Conservation (phyloP, 208 protist species). For the Wallacemonas sp. region DNA sequence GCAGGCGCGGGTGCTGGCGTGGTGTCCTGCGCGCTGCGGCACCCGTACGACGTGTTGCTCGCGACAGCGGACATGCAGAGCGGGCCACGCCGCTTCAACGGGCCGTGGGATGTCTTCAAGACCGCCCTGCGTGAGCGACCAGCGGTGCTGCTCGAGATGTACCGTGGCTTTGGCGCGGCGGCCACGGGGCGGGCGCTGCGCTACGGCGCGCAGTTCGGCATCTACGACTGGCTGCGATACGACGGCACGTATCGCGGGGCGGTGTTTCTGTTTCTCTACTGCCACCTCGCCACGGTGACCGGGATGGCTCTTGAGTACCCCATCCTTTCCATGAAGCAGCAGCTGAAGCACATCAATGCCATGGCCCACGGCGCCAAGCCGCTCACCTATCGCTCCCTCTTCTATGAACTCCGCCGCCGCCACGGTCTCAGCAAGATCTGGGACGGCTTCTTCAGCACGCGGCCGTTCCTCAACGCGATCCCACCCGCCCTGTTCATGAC, state of each 20-base stretch:
- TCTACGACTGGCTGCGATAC: constrained; percentile 79
- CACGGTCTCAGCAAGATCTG: constrained; percentile 81
- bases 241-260: constrained; percentile 67
- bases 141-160: constrained; percentile 51
- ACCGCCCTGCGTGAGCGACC: constrained; percentile 61
- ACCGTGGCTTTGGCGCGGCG: constrained; percentile 48
- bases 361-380: constrained; percentile 22
- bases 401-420: constrained; percentile 53
- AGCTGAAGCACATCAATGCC: constrained; percentile 58
- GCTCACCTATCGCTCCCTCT: constrained; percentile 58
- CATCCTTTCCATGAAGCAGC: constrained; percentile 59
- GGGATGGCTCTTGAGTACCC: constrained; percentile 67
- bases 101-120: constrained; percentile 59
- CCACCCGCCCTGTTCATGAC: constrained; percentile 68
- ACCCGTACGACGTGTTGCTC: constrained; percentile 81
- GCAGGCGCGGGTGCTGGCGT: constrained; percentile 59
- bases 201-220: constrained; percentile 63
- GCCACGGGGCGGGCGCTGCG: constrained; percentile 37
- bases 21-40: constrained; percentile 44
- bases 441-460: constrained; percentile 78
- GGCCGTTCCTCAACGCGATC: constrained; percentile 68
- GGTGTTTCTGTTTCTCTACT: constrained; percentile 74
- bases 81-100: constrained; percentile 39
- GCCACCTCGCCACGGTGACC: constrained; percentile 53
- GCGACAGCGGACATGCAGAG: constrained; percentile 60